A percentile compares a stretch with the other conserved stretches of the same genome.
These are phyloP conservation scores for Mallotus japonicus DNA, from an alignment of 441 rosid species.

Conservation along the genomic window DNA sequence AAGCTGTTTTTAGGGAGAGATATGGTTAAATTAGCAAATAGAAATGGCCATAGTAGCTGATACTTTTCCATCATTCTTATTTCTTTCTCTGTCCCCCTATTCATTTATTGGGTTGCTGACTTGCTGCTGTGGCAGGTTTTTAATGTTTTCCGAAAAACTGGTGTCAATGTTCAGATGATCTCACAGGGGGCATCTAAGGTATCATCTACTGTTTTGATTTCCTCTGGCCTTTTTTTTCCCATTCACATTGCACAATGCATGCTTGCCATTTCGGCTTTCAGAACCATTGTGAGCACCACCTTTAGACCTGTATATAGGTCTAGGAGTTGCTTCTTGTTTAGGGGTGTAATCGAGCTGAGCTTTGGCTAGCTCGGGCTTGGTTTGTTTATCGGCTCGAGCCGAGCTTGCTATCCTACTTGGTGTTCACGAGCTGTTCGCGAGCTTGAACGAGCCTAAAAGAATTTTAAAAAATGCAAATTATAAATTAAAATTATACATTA, in stretches of 20 bases:
- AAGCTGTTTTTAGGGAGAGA: neutral
- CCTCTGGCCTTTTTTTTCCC: neutral
- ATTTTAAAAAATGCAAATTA: too few species aligned
- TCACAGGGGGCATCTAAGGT: constrained; percentile 99
- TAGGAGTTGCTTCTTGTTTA: neutral
- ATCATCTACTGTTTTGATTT: constrained; percentile 12
- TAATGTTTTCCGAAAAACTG: constrained; percentile 67
- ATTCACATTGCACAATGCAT: neutral
- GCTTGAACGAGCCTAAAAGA: too few species aligned
- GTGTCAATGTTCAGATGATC: constrained; percentile 95
- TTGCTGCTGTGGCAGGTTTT: constrained; percentile 56
- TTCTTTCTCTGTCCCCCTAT: neutral
- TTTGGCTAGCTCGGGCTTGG: too few species aligned
- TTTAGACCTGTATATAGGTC: neutral
- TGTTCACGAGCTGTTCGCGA: too few species aligned
- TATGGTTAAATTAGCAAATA: neutral
- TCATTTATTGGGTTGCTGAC: constrained; percentile 7
- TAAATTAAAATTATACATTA: too few species aligned
- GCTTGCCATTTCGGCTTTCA: too few species aligned
- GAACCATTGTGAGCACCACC: constrained; percentile 2
- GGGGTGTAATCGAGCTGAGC: too few species aligned
- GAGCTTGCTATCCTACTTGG: too few species aligned
- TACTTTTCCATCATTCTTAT: neutral
- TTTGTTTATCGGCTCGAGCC: too few species aligned
- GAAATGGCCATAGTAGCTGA: too few species aligned